Percentiles rank a stretch among this genome's conserved stretches.
phyloP scores from a whole-genome alignment of 139 green algal genomes.

The Astrephomene gubernaculifera region DNA sequence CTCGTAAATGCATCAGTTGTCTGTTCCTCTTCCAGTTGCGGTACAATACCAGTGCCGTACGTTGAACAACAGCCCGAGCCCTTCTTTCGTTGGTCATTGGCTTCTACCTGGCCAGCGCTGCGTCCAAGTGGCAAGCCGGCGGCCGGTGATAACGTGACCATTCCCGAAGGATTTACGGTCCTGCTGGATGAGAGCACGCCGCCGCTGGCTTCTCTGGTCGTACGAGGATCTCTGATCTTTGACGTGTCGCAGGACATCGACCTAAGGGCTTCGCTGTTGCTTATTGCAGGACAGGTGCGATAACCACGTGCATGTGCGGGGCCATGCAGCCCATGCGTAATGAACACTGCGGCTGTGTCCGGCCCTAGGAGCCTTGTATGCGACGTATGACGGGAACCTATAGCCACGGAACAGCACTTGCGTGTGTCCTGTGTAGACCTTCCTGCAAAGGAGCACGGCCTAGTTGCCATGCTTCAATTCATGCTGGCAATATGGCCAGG shows the following conservation, averaged over 20 bases:
- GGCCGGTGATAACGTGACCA: neutral
- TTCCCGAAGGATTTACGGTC: slow-evolving; percentile 55
- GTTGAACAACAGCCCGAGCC: no score
- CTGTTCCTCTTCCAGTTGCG: no score
- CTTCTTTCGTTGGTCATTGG: slow-evolving; percentile 53
- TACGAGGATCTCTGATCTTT: slow-evolving; percentile 49
- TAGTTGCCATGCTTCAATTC: neutral
- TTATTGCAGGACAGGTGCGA: neutral
- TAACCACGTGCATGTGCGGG: neutral
- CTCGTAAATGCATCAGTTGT: no score
- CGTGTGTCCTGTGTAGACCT: neutral
- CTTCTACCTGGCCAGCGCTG: slow-evolving; percentile 44
- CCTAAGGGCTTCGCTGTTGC: slow-evolving; percentile 23
- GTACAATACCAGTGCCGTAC: no score
- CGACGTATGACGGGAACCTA: neutral
- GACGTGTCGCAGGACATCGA: slow-evolving; percentile 8
- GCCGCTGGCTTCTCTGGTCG: slow-evolving; percentile 28
- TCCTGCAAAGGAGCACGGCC: neutral
- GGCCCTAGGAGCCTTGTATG: neutral
- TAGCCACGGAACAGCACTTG: neutral
- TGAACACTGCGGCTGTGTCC: neutral
- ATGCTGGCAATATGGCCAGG: neutral
- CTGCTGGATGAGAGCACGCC: slow-evolving; percentile 60
- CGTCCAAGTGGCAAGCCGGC: neutral
- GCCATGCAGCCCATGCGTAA: neutral